These are phyloP conservation scores for Neophaeococcomyces mojaviensis DNA, from an alignment of 2,329 filamentous ascomycete species.

Conservation along the genomic window DNA sequence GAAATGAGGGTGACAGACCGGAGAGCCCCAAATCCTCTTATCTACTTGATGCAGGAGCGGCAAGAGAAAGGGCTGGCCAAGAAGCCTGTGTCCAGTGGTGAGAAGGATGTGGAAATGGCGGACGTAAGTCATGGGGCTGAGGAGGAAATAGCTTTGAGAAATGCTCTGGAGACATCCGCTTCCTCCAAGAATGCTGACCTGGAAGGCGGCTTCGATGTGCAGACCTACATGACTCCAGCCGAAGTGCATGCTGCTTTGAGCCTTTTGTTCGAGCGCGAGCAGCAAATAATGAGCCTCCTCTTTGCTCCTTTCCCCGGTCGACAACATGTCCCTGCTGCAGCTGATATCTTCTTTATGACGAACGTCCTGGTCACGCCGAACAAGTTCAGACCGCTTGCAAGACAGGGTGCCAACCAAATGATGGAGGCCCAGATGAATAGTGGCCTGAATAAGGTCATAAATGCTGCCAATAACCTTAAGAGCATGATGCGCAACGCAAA, in stretches of 20 bases:
- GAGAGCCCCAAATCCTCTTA: conserved; percentile 62
- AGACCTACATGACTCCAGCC: conserved; percentile 72
- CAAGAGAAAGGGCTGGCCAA: conserved; percentile 32
- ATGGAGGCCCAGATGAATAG: conserved; percentile 83
- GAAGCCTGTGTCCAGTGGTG: conserved; percentile 32
- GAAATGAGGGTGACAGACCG: conserved; percentile 65
- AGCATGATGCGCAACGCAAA: conserved; percentile 44
- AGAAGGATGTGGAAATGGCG: conserved; percentile 44
- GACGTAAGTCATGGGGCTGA: conserved; percentile 46
- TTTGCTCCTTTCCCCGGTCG: conserved; percentile 70
- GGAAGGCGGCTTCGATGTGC: conserved; percentile 40
- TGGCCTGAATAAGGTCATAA: conserved; percentile 77
- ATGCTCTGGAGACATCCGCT: conserved; percentile 30
- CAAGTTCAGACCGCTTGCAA: conserved; percentile 78
- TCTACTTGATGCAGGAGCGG: conserved; percentile 47
- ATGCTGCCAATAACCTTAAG: conserved; percentile 65
- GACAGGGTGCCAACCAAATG: conserved; percentile 71
- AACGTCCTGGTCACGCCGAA: conserved; percentile 86
- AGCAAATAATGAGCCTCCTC: conserved; percentile 73
- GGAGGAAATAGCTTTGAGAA: conserved; percentile 50
- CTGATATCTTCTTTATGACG: conserved; percentile 92
- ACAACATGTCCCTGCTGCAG: conserved; percentile 51
- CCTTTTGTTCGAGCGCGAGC: conserved; percentile 78
- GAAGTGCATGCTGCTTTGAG: conserved; percentile 74
- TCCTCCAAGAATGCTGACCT: conserved; percentile 24